Evolutionary conservation across 768 basidiomycete species (phyloP), one percentile per base, ranked within the genome.

Genomic region (Terana coerulea): DNA sequence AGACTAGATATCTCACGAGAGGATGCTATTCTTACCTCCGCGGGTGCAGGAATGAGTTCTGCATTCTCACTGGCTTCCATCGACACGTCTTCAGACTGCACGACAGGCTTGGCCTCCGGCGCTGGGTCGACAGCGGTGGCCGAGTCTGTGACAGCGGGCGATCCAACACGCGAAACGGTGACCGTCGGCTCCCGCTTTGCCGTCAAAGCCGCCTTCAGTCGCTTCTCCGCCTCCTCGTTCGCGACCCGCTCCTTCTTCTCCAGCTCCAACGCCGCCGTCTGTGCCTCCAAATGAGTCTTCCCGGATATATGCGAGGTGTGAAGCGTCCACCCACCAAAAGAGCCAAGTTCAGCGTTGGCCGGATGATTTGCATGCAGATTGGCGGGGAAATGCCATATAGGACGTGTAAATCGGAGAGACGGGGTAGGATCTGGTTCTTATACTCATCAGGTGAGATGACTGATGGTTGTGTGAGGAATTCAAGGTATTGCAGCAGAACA

Each of bases 331-430:
- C 51, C 64, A 86, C 86, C 60, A 88, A 68, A 40, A 90, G 69
- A 25, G 75, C 69, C 8, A 71, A 71, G 56, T 88, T 81, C 37
- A 90, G 72, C 48, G 88, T 84, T 12, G 95, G 94, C 14, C 97
- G 82, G 33, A 91, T 79, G 51, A 98, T 86, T 64, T 95, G 92
- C 90, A 98, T 97, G 47, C 93, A 91, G 50, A 97, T 85, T 11
- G 89, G 81, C 31, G 88, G 82, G 52, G 84, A 82, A 39, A 99
- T 81, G 6, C 87, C 89, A 67, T 88, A 98, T 33, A 76, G 75
- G 46, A 78, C 74, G 47, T 84, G 84, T 8, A 98, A 77, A 25
- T 90, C 86, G 1, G 72, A 69, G 9, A 97, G 71, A 15, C 88
- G 71, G 4, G 95, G 95, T 5, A 95, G 69, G 21, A 91, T 73